Conservation (phyloP, 2,329 filamentous ascomycete species). For the Aspergillus unguis region DNA sequence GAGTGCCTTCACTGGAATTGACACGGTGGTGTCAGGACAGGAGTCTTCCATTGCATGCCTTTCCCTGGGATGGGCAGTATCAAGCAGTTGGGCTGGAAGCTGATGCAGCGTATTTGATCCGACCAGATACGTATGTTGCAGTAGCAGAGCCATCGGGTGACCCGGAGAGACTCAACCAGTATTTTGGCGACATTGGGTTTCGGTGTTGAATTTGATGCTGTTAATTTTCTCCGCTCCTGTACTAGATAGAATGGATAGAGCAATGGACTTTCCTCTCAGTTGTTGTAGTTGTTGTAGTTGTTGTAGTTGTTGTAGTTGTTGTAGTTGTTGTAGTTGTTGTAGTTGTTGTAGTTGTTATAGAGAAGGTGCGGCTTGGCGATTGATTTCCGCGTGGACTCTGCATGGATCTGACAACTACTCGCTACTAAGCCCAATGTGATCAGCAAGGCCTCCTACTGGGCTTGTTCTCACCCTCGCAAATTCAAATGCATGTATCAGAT, state of each 20-base stretch:
- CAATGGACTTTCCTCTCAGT: too few species aligned
- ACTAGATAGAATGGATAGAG: background rate
- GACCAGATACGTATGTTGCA: conserved; percentile 33
- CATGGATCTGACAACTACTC: background rate
- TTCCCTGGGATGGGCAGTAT: conserved; percentile 26
- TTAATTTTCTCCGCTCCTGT: background rate
- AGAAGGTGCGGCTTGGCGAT: too few species aligned
- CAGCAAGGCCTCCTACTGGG: background rate
- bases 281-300: too few species aligned
- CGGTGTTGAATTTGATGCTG: conserved; percentile 4
- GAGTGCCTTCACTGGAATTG: conserved; percentile 14
- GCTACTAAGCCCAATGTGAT: conserved; percentile 1
- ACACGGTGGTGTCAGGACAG: conserved; percentile 24
- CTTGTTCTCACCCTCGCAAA: background rate
- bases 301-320: too few species aligned
- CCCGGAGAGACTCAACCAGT: conserved; percentile 22
- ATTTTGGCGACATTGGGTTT: conserved; percentile 17
- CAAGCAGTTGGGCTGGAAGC: conserved; percentile 20
- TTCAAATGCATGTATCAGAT: conserved; percentile 4
- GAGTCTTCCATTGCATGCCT: conserved; percentile 18
- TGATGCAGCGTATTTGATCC: conserved; percentile 28
- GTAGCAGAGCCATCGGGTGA: conserved; percentile 17
- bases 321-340: too few species aligned
- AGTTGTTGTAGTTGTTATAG: too few species aligned
- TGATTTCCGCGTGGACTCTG: too few species aligned